phyloP scores from a whole-genome alignment of 1,139 yeast genomes.

The Pichia sp. region DNA sequence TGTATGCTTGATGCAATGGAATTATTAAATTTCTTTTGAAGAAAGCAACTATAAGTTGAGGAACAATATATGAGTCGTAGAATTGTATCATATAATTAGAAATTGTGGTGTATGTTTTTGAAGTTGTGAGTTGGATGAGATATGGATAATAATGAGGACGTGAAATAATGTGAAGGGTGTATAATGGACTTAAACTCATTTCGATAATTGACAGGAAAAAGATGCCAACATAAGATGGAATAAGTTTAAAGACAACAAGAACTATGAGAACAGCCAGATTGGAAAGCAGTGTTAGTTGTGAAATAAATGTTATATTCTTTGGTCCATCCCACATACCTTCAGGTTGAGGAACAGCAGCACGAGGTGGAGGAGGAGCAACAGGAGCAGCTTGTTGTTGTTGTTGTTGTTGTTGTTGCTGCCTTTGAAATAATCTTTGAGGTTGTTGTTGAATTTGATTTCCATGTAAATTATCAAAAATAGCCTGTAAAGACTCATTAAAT shows the following conservation, averaged over 20 bases:
- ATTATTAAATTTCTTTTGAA: constrained; percentile 19
- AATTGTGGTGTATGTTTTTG: too few species aligned
- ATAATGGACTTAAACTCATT: neutral
- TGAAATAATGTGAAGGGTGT: neutral
- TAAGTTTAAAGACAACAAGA: constrained; percentile 42
- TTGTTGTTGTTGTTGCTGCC: neutral
- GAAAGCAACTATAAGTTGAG: constrained; percentile 6
- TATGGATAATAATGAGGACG: neutral
- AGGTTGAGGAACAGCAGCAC: neutral
- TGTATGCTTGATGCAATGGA: constrained; percentile 18
- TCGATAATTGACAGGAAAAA: neutral
- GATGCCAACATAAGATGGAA: constrained; percentile 39
- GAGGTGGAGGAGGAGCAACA: neutral
- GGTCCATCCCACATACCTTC: constrained; percentile 16
- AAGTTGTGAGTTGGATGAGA: neutral
- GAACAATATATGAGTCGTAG: constrained; percentile 6
- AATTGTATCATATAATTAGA: neutral
- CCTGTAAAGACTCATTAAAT: too few species aligned
- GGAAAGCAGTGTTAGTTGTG: constrained; percentile 30
- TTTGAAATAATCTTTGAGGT: neutral
- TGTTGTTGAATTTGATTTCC: neutral
- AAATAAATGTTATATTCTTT: constrained; percentile 15
- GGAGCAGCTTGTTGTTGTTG: neutral
- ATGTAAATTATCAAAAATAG: too few species aligned
- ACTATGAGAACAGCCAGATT: constrained; percentile 41